These are phyloP conservation scores for Coemansia sp. DNA, from an alignment of 192 early-diverging fungal genomes.

Conservation along the genomic window DNA sequence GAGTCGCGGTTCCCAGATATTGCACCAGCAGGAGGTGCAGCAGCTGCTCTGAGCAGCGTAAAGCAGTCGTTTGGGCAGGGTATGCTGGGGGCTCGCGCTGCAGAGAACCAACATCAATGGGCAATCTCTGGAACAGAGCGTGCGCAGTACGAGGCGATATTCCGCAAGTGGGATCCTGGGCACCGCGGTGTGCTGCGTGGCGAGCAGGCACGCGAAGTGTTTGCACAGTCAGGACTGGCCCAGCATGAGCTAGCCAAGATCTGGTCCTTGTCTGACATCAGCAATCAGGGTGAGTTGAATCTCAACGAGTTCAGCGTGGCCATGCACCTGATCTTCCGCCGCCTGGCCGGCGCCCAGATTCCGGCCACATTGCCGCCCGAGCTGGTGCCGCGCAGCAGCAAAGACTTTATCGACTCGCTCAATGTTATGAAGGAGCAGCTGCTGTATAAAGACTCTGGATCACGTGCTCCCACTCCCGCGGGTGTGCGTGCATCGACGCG, in stretches of 20 bases:
- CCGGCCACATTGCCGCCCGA: conserved; percentile 79
- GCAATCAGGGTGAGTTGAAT: conserved; percentile 79
- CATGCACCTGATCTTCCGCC: conserved; percentile 93
- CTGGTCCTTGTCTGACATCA: conserved; percentile 53
- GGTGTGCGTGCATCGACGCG: background rate
- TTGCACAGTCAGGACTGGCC: conserved; percentile 58
- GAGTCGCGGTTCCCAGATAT: conserved; percentile 44
- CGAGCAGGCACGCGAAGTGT: conserved; percentile 59
- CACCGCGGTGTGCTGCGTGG: conserved; percentile 55
- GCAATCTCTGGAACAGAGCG: conserved; percentile 32
- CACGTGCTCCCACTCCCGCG: conserved; percentile 1
- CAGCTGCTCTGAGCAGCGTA: conserved; percentile 28
- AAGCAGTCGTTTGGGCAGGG: conserved; percentile 35
- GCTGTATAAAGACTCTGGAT: conserved; percentile 24
- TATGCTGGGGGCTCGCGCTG: conserved; percentile 21
- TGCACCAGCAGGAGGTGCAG: conserved; percentile 5
- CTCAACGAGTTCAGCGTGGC: conserved; percentile 94
- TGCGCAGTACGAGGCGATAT: conserved; percentile 47
- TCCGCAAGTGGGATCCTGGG: conserved; percentile 56
- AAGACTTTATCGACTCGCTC: conserved; percentile 72
- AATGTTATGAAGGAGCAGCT: conserved; percentile 51
- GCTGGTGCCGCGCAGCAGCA: conserved; percentile 81
- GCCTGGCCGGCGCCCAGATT: conserved; percentile 77
- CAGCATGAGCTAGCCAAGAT: conserved; percentile 57
- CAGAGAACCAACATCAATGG: conserved; percentile 41